These are phyloP conservation scores for Capsicum pubescens DNA, from an alignment of 257 asterid species.

Conservation along the genomic window DNA sequence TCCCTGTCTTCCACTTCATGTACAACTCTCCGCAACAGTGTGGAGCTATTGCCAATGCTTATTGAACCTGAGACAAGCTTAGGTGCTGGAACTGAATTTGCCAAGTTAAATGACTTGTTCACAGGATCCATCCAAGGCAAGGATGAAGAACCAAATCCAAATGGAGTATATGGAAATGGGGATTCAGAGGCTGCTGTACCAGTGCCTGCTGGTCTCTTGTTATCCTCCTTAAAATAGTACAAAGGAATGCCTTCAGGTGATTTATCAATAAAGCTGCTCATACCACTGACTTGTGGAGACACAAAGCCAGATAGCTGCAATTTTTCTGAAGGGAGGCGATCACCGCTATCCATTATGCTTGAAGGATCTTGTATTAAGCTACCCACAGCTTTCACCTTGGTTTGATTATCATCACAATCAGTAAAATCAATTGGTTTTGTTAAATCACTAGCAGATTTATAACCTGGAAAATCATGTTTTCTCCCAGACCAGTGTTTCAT, in stretches of 20 bases:
- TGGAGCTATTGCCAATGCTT: constrained; percentile 73
- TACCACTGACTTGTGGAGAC: constrained; percentile 92
- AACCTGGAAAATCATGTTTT: constrained; percentile 51
- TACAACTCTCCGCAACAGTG: constrained; percentile 88
- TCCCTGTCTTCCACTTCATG: constrained; percentile 96
- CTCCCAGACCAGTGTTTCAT: constrained; percentile 69
- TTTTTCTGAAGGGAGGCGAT: constrained; percentile 76
- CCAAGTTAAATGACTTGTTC: constrained; percentile 79
- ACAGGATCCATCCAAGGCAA: constrained; percentile 92
- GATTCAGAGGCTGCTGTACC: constrained; percentile 65
- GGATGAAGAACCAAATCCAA: constrained; percentile 87
- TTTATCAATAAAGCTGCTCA: constrained; percentile 89
- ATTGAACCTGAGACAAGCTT: constrained; percentile 82
- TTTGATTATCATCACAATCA: constrained; percentile 52
- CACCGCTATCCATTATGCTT: constrained; percentile 55
- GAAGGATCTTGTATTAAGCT: constrained; percentile 54
- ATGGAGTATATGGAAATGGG: constrained; percentile 62
- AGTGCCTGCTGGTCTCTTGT: constrained; percentile 53
- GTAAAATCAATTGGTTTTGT: constrained; percentile 45
- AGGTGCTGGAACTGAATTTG: constrained; percentile 79
- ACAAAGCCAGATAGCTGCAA: constrained; percentile 90
- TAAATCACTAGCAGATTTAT: constrained; percentile 44
- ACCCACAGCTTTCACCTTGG: constrained; percentile 63
- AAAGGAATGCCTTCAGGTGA: constrained; percentile 92
- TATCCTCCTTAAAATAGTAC: constrained; percentile 87